phyloP scores from a whole-genome alignment of 1,284 basidiomycete genomes.

The Calocybe gambosa region DNA sequence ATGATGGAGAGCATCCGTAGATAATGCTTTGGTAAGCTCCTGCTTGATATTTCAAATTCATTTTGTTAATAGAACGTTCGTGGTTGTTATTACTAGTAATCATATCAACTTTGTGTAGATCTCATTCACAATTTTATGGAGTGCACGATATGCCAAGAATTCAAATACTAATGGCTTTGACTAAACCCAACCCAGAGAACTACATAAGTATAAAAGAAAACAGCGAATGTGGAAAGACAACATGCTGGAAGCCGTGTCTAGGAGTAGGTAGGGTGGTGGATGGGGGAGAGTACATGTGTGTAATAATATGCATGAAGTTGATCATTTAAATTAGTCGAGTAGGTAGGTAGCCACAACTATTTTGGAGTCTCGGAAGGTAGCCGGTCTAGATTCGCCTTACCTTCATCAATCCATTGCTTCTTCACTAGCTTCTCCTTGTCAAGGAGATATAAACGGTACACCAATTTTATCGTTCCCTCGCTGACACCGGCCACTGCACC shows the following conservation, averaged over 20 bases:
- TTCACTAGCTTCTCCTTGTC: conserved; percentile 73
- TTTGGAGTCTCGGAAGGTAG: conserved; percentile 33
- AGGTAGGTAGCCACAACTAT: conserved; percentile 17
- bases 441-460: conserved; percentile 67
- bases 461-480: conserved; percentile 92
- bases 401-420: conserved; percentile 75
- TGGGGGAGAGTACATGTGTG: background rate
- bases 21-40: background rate
- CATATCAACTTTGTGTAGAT: too few relatives aligned
- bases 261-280: background rate
- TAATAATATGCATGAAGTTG: background rate
- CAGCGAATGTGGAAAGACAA: too few relatives aligned
- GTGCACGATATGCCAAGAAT: too few relatives aligned
- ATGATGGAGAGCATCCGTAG: background rate
- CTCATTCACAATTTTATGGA: too few relatives aligned
- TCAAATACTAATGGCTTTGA: too few relatives aligned
- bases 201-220: too few relatives aligned
- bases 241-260: background rate
- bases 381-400: conserved; percentile 57
- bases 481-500: conserved; percentile 95
- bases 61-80: too few relatives aligned
- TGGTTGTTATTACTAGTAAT: too few relatives aligned
- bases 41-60: too few relatives aligned
- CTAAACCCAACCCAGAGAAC: too few relatives aligned
- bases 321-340: conserved; percentile 5